Evolutionary conservation across 164 flowering plant species (phyloP), one percentile per base, ranked within the genome.

Genomic region (Berberis thunbergii): DNA sequence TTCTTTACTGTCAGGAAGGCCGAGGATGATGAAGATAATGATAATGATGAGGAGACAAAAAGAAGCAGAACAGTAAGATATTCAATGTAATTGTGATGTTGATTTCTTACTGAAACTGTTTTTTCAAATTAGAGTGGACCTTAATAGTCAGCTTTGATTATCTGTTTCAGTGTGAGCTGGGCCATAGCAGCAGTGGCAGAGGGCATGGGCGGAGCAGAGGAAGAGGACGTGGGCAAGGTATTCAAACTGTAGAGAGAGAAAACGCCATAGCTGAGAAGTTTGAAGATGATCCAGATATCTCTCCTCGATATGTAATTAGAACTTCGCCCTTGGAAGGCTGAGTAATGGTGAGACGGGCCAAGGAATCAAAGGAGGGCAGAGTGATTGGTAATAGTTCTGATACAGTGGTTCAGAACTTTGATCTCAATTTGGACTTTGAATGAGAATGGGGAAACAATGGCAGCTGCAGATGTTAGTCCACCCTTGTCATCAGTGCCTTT

Each of bases 11-110:
- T 45, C 84, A 94, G 98, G 81, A 94, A 87, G 74, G 76, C 81
- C 67, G 72, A 68, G 5, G 89, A 81, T 43, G 88, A 83, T 46
- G 96, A 91, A 46, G 70, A 67, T 45, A 75, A 84, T 72, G 96
- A 84, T 62, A 87, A 81, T 65, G 98, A 91, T 69, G 98, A 90
- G 49, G 97, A 94, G 66, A 62, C 75, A 8, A 94, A 86, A 77
- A 88, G 80, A 68, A 83, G 73, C 76, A 81, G 67, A 61, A 79
- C 81, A 84, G 98, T 94, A 77, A 71, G 26, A 26, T 26, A 26
- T 26, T 26, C 26, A 26, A 26, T 26, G 26, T 26, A 26, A 26
- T 26, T 26, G 26, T 26, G 26, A 26, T 26, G 26, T 26, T 26
- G 26, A 26, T 26, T 26, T 26, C 26, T 26, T 26, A 26, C 26